Percentiles rank a stretch among this genome's conserved stretches.
Evolutionary conservation across 2,329 filamentous ascomycete species (phyloP).

Genomic region (Chlorencoelia australis): DNA sequence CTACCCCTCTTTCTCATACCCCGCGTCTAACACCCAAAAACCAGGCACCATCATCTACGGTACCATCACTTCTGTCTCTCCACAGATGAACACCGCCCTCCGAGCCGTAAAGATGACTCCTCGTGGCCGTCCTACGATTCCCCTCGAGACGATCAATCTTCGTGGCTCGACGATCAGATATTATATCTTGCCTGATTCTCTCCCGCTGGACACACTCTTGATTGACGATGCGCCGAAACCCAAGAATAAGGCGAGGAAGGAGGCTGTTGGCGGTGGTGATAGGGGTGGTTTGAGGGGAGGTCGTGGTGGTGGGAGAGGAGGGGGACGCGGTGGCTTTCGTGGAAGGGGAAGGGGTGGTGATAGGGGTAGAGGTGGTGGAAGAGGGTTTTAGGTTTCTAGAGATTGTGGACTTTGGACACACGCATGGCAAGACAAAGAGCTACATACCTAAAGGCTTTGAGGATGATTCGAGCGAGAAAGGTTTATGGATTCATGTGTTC

Average conservation of each 20-base stretch:
- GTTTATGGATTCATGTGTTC: too few species aligned
- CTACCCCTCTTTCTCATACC: not conserved
- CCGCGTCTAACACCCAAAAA: not conserved
- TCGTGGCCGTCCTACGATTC: slow-evolving; percentile 76
- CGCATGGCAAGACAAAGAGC: too few species aligned
- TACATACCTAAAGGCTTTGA: too few species aligned
- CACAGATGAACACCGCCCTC: slow-evolving; percentile 96
- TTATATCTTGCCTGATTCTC: slow-evolving; percentile 89
- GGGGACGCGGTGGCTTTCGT: slow-evolving; percentile 42
- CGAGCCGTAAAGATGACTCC: slow-evolving; percentile 95
- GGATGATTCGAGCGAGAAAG: too few species aligned
- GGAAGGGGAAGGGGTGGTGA: slow-evolving; percentile 35
- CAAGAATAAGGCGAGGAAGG: slow-evolving; percentile 99
- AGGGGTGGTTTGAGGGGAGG: slow-evolving; percentile 34
- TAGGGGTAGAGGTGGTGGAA: slow-evolving; percentile 41
- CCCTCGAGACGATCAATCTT: slow-evolving; percentile 92
- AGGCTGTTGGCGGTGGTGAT: slow-evolving; percentile 47
- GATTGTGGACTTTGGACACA: too few species aligned
- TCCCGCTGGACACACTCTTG: slow-evolving; percentile 88
- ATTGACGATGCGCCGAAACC: slow-evolving; percentile 97
- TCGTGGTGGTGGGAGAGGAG: slow-evolving; percentile 39
- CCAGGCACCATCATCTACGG: slow-evolving; percentile 89
- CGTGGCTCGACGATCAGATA: slow-evolving; percentile 94
- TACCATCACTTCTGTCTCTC: slow-evolving; percentile 92
- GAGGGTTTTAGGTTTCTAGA: slow-evolving; percentile 30